Evolutionary conservation across 2,329 filamentous ascomycete species (phyloP).

Genomic region (Claviceps humidiphila): DNA sequence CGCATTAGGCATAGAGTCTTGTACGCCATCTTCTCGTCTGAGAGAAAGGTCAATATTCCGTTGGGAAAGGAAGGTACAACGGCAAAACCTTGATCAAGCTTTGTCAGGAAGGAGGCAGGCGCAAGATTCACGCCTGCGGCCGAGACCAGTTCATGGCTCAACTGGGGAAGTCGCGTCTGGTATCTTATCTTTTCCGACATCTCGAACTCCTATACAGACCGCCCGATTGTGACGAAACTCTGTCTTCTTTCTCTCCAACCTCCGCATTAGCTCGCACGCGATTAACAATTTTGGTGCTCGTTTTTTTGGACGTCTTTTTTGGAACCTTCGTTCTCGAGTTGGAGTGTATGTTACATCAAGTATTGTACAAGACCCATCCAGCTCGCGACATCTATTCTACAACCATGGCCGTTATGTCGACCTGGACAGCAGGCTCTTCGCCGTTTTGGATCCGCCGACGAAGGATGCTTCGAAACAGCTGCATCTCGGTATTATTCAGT

Average conservation of each 20-base stretch:
- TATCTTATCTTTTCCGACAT: not conserved
- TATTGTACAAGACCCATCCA: not conserved
- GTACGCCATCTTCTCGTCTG: no score
- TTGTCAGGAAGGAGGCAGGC: not conserved
- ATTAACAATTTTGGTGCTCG: not conserved
- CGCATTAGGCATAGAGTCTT: not conserved
- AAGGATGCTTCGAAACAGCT: not conserved
- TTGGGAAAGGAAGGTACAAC: not conserved
- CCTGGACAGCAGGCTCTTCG: not conserved
- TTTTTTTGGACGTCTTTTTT: conserved; percentile 6
- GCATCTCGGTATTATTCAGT: not conserved
- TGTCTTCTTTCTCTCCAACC: not conserved
- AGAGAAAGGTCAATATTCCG: not conserved
- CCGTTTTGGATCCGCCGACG: not conserved
- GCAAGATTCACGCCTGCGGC: not conserved
- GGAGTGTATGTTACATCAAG: conserved; percentile 11
- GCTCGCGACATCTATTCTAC: not conserved
- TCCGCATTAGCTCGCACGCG: not conserved
- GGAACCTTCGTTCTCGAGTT: conserved; percentile 13
- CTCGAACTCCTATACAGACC: not conserved
- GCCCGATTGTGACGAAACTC: not conserved
- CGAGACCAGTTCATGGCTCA: not conserved
- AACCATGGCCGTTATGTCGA: not conserved
- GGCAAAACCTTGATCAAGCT: not conserved
- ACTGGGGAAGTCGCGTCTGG: not conserved